Evolutionary conservation across 2,329 filamentous ascomycete genomes (phyloP).

Genomic region (Monilinia fructicola): DNA sequence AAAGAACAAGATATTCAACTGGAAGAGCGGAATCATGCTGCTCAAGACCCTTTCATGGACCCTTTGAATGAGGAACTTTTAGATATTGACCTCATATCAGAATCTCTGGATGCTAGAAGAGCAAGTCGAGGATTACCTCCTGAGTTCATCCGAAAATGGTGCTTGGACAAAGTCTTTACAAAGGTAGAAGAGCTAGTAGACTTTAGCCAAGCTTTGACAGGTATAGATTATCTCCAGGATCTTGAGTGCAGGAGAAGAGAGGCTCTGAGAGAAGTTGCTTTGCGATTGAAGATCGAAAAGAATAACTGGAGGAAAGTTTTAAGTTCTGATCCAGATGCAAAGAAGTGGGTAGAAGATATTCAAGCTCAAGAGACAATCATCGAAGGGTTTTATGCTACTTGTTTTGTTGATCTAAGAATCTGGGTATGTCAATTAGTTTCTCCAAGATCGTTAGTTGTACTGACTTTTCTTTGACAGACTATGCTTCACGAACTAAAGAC

Average conservation of each 20-base stretch:
- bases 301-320: constrained; percentile 34
- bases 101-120: not conserved
- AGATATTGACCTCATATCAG: constrained; percentile 23
- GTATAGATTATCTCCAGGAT: constrained; percentile 36
- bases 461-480: constrained; percentile 28
- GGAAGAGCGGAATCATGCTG: constrained; percentile 12
- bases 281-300: constrained; percentile 30
- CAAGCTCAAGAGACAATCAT: constrained; percentile 31
- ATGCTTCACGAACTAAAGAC: constrained; percentile 34
- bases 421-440: constrained; percentile 32
- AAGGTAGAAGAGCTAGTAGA: constrained; percentile 30
- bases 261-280: constrained; percentile 30
- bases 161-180: constrained; percentile 30
- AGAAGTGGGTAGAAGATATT: constrained; percentile 33
- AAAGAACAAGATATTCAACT: not conserved
- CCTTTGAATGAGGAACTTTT: constrained; percentile 28
- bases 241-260: constrained; percentile 33
- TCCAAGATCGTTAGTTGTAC: not conserved
- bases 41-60: constrained; percentile 29
- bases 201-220: constrained; percentile 32
- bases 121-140: constrained; percentile 28
- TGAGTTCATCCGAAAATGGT: constrained; percentile 28
- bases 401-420: constrained; percentile 35
- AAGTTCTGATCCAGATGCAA: constrained; percentile 28
- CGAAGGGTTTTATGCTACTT: constrained; percentile 30